Evolutionary conservation across 2,329 filamentous ascomycete genomes (phyloP), one percentile per base, ranked within the genome.

Genomic region (Diaporthe destruens): DNA sequence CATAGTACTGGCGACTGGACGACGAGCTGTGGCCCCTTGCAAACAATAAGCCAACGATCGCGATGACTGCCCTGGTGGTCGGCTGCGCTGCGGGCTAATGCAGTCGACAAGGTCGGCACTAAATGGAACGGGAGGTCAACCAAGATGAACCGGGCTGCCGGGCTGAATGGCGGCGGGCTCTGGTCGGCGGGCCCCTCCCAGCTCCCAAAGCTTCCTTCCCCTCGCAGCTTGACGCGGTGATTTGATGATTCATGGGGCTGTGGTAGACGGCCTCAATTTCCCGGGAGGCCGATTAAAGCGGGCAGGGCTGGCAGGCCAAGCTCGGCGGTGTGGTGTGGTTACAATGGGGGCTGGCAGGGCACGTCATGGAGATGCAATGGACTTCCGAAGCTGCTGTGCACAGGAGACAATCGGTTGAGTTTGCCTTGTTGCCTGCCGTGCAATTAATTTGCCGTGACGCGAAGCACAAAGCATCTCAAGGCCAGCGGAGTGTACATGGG

Each of bases 181-280:
- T 65, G 59, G 51, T 65, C 59, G 51, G 25, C 29, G 12, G 44
- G 6, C 20, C 39, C 39, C 39, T 16, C 39, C 39, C 39, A 42
- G 39, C 8, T 20, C n/a, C n/a, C n/a, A n/a, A n/a, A n/a, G n/a
- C n/a, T n/a, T n/a, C n/a, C 6, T 9, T 23, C 47, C 29, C 61
- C 44, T 20, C 39, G 39, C 29, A 51, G 42, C 25, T 16, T 18
- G n/a, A 25, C 36, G 44, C n/a, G 25, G 29, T 14, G 20, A 53
- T 36, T 66, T 61, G 23, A 66, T 66, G 61, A 66, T 39, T 66
- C 61, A 66, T 66, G 53, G 61, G 11, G 12, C 36, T 39, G 36
- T 39, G 36, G 36, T 66, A 51, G 47, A 36, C 42, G 59, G 44
- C 59, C 61, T 63, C 59, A 34, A 63, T 63, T 25, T 5, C 36